These are phyloP conservation scores for Pythium phragmiticola DNA, from an alignment of 352 stramenopile species.

Conservation along the genomic window DNA sequence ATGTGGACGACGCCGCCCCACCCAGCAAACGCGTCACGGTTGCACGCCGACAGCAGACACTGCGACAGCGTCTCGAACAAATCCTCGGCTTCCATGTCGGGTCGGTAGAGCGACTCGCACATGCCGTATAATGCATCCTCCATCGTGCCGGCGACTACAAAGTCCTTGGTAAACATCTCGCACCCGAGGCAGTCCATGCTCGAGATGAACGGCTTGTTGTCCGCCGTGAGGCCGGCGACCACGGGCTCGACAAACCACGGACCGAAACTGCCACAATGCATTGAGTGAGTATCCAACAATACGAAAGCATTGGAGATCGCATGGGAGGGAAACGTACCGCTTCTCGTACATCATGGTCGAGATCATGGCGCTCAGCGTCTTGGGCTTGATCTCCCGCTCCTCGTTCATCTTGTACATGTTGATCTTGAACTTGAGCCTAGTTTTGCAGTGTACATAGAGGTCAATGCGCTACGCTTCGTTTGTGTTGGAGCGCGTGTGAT, in stretches of 20 bases:
- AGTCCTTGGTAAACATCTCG: slow-evolving; percentile 95
- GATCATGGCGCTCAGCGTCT: slow-evolving; percentile 96
- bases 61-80: slow-evolving; percentile 99
- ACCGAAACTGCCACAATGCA: slow-evolving; percentile 80
- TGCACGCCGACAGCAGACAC: slow-evolving; percentile 96
- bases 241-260: slow-evolving; percentile 99
- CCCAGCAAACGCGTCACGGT: slow-evolving; percentile 97
- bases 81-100: slow-evolving; percentile 94
- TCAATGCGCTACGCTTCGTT: neutral
- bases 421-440: slow-evolving; percentile 89
- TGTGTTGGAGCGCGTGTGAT: neutral
- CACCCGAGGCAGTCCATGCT: slow-evolving; percentile 98
- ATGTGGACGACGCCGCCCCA: slow-evolving; percentile 99
- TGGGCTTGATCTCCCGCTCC: slow-evolving; percentile 97
- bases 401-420: slow-evolving; percentile 99
- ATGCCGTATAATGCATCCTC: slow-evolving; percentile 98
- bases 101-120: slow-evolving; percentile 98
- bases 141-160: slow-evolving; percentile 97
- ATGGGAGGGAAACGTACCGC: slow-evolving; percentile 37
- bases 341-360: slow-evolving; percentile 99
- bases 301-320: neutral
- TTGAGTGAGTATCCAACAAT: neutral
- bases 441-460: too few relatives aligned
- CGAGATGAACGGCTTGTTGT: slow-evolving; percentile 96
- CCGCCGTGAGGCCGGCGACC: slow-evolving; percentile 94